Conservation (phyloP, 2,329 filamentous ascomycete species). For the Aspergillus intermedius region DNA sequence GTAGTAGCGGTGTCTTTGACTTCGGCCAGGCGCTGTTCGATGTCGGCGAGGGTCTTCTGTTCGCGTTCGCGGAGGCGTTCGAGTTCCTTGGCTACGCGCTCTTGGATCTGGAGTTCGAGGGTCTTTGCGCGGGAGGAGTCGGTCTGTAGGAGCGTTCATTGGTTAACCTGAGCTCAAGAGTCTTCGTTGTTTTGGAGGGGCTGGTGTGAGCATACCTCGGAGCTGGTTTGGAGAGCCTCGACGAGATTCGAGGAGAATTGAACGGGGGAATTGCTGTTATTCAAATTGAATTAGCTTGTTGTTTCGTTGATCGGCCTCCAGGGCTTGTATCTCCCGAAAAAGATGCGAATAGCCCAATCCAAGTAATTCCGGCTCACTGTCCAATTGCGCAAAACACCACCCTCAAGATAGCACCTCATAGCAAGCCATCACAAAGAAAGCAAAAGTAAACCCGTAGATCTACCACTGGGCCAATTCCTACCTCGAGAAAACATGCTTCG, state of each 20-base stretch:
- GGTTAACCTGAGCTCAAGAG: neutral
- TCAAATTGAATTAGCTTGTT: conserved; percentile 14
- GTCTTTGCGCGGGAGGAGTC: conserved; percentile 78
- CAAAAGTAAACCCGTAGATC: too few relatives aligned
- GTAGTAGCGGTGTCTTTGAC: conserved; percentile 26
- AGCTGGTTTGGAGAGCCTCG: conserved; percentile 73
- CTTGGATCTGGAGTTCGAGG: conserved; percentile 80
- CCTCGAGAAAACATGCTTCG: conserved; percentile 59
- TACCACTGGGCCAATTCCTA: conserved; percentile 21
- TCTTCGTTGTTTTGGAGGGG: conserved; percentile 1
- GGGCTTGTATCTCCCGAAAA: neutral
- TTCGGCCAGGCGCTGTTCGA: conserved; percentile 55
- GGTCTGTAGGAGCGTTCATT: conserved; percentile 52
- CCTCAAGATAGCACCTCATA: too few relatives aligned
- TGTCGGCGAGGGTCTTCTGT: conserved; percentile 59
- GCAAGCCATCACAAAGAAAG: too few relatives aligned
- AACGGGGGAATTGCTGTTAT: conserved; percentile 46
- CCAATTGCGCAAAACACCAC: neutral
- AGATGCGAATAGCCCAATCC: neutral
- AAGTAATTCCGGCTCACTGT: neutral
- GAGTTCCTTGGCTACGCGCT: conserved; percentile 79
- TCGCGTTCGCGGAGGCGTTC: conserved; percentile 68
- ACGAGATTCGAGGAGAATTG: conserved; percentile 75
- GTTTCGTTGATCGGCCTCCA: neutral
- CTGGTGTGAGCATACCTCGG: conserved; percentile 59